phyloP scores from a whole-genome alignment of 1,139 yeast species.

The Spathaspora sp. region DNA sequence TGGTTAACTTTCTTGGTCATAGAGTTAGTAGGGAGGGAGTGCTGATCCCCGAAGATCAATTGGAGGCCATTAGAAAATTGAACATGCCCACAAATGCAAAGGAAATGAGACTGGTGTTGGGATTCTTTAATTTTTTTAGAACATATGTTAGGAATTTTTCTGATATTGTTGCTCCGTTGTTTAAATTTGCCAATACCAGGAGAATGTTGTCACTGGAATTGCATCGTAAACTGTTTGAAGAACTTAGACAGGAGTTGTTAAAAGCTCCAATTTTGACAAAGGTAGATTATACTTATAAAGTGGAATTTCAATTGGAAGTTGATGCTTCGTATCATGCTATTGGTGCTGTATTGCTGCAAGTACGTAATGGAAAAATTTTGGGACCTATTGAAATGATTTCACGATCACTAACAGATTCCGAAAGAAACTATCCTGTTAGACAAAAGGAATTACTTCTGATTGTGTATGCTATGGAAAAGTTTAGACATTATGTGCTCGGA shows the following conservation, averaged over 20 bases:
- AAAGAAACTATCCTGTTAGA: background rate
- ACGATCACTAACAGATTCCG: background rate
- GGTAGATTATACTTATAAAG: background rate
- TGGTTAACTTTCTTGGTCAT: background rate
- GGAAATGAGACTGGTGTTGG: conserved; percentile 1
- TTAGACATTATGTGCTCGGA: background rate
- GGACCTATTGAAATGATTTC: background rate
- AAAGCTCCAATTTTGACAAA: background rate
- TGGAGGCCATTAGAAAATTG: background rate
- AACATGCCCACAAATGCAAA: background rate
- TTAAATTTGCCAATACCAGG: background rate
- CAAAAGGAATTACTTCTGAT: background rate
- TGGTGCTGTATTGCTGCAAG: background rate
- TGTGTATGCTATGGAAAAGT: background rate
- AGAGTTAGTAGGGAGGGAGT: background rate
- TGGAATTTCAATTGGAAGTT: background rate
- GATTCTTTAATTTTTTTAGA: background rate
- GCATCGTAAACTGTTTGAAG: background rate
- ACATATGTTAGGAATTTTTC: background rate
- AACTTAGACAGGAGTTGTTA: background rate
- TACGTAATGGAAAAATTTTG: background rate
- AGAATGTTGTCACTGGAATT: background rate
- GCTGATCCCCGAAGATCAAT: conserved; percentile 1
- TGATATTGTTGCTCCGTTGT: background rate
- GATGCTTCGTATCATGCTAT: background rate